A percentile compares a stretch with the other conserved stretches of the same genome.
These are phyloP conservation scores for Candida sp. DNA, from an alignment of 1,139 yeast species.

Conservation along the genomic window DNA sequence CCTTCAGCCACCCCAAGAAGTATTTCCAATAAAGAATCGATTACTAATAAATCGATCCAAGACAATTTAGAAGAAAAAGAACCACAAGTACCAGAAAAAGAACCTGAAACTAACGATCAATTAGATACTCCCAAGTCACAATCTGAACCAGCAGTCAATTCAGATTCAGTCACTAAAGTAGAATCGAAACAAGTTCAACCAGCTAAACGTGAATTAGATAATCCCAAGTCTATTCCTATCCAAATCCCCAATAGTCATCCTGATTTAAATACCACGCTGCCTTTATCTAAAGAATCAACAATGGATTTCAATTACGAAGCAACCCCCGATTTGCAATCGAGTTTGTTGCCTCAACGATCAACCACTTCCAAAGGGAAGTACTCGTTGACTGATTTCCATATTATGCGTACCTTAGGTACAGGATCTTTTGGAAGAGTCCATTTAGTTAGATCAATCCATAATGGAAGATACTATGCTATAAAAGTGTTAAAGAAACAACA, in stretches of 20 bases:
- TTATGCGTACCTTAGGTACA: conserved; percentile 56
- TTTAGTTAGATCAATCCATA: conserved; percentile 54
- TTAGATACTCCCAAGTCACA: neutral
- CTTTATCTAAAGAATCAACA: conserved; percentile 6
- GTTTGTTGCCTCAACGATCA: conserved; percentile 30
- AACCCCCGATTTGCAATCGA: conserved; percentile 22
- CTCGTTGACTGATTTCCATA: conserved; percentile 48
- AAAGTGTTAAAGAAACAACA: conserved; percentile 56
- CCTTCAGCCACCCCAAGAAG: conserved; percentile 7
- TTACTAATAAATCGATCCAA: too few species aligned
- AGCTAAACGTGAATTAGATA: conserved; percentile 8
- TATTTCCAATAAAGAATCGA: neutral
- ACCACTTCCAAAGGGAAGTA: conserved; percentile 55
- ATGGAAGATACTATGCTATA: conserved; percentile 59
- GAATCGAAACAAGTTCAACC: conserved; percentile 8
- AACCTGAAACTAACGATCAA: conserved; percentile 6
- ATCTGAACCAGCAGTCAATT: too few species aligned
- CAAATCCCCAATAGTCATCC: conserved; percentile 3
- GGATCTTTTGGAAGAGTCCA: conserved; percentile 66
- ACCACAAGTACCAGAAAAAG: conserved; percentile 6
- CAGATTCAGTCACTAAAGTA: conserved; percentile 1
- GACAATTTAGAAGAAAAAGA: too few species aligned
- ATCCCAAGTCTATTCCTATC: conserved; percentile 5
- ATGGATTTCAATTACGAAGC: conserved; percentile 8
- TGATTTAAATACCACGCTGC: conserved; percentile 2